Evolutionary conservation across 208 protist genomes (phyloP), one percentile per base, ranked within the genome.

Genomic region (Zelonia costaricensis): DNA sequence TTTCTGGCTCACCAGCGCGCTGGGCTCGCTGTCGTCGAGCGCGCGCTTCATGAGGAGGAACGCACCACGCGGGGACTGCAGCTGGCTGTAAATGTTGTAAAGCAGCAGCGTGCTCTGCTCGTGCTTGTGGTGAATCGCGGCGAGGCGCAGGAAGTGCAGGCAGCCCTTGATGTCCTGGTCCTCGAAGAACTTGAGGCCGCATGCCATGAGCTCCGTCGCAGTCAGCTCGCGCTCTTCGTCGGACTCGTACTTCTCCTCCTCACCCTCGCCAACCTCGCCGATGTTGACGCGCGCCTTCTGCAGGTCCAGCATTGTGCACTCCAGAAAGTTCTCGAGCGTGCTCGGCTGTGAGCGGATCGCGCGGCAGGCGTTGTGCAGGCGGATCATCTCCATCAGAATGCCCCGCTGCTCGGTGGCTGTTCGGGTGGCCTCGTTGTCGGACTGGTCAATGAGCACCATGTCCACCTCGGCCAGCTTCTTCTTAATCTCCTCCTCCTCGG

Each of bases 81-180:
- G 69, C 62, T 92, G 79, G 64, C 74, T 76, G 72, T 93, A 96
- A 43, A 94, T 88, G 68, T 71, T 82, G 75, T 90, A 80, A 47
- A 96, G 60, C 44, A 93, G 28, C 30, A 93, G 59, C 18, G 80
- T 86, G 53, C 86, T 92, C 62, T 92, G 79, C 31, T 91, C 79
- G 61, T 92, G 78, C 43, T 89, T 81, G 76, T 96, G 88, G 67
- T 93, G 86, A 60, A 96, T 83, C 8, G 91, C 86, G 20, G 91
- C 88, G 47, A 96, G 77, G 51, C 91, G 91, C 33, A 96, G 77
- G 52, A 91, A 93, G 69, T 94, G 91, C 40, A 96, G 53, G 18
- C 76, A 78, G 35, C 47, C 39, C 51, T 81, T 74, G 16, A 92
- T 76, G 57, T 96, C 74, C 49, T 86, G 69, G 25, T 77, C 62